Conservation (phyloP, 305 asterid genomes). For the Fraxinus velutina region DNA sequence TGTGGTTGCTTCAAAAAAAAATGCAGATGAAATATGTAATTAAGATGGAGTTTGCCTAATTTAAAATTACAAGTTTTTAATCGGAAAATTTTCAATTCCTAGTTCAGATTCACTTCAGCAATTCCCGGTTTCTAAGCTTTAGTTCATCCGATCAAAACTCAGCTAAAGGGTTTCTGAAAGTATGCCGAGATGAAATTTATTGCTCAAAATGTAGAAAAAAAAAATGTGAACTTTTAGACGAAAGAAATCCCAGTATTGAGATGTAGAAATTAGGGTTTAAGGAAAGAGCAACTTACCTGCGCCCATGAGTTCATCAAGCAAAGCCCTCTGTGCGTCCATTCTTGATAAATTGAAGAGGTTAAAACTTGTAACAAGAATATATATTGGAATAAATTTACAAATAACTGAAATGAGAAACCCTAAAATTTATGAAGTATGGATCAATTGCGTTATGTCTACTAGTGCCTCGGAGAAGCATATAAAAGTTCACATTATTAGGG, state of each 20-base stretch:
- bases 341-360: conserved; percentile 16
- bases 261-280: conserved; percentile 23
- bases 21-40: neutral
- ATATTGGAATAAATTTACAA: neutral
- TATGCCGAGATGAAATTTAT: conserved; percentile 16
- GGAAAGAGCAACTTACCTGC: conserved; percentile 48
- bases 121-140: neutral
- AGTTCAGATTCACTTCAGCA: neutral
- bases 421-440: neutral
- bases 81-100: neutral
- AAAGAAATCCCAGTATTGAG: neutral
- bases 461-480: neutral
- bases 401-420: conserved; percentile 23
- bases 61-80: conserved; percentile 1
- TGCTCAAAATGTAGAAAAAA: neutral
- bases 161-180: neutral
- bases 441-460: neutral
- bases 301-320: conserved; percentile 99
- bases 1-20: conserved; percentile 1
- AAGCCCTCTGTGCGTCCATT: conserved; percentile 98
- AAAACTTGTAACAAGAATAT: neutral
- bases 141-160: conserved; percentile 10
- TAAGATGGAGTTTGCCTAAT: neutral
- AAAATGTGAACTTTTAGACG: neutral
- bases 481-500: neutral